Evolutionary conservation across 441 rosid species (phyloP).

Genomic region (Adansonia madagascariensis): DNA sequence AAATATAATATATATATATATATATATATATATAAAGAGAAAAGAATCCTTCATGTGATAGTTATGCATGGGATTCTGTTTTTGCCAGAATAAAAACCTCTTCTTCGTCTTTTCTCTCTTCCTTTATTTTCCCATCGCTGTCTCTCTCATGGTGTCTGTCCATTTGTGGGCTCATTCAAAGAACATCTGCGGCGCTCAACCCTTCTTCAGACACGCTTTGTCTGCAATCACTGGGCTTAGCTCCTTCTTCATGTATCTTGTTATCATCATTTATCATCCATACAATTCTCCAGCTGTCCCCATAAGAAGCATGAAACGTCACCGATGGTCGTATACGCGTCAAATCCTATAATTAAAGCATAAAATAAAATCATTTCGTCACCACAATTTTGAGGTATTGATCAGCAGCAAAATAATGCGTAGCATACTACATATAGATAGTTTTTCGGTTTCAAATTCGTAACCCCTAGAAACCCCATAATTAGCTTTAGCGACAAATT

Average conservation of each 20-base stretch:
- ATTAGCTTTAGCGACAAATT: background rate
- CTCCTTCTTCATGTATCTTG: background rate
- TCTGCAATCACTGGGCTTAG: slow-evolving; percentile 15
- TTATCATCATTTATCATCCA: background rate
- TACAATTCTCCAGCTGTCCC: slow-evolving; percentile 31
- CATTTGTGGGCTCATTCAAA: slow-evolving; percentile 21
- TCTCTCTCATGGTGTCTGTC: background rate
- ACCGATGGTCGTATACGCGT: slow-evolving; percentile 14
- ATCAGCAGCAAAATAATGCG: too few relatives aligned
- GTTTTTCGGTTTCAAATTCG: background rate
- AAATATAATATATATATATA: too few relatives aligned
- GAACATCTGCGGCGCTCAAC: slow-evolving; percentile 40
- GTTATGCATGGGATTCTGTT: slow-evolving; percentile 19
- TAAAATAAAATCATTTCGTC: background rate
- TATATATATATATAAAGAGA: background rate
- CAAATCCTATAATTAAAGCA: slow-evolving; percentile 3
- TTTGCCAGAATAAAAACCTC: background rate
- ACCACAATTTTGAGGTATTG: background rate
- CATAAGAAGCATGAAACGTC: slow-evolving; percentile 26
- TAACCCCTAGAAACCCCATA: background rate
- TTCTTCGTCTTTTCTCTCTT: background rate
- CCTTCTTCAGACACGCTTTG: slow-evolving; percentile 35
- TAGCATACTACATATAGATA: background rate
- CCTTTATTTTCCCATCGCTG: background rate
- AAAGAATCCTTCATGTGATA: slow-evolving; percentile 25